Percentiles rank a stretch among this genome's conserved stretches.
Evolutionary conservation across 345 rosid species (phyloP).

Genomic region (Cardamine chenopodiifolia): DNA sequence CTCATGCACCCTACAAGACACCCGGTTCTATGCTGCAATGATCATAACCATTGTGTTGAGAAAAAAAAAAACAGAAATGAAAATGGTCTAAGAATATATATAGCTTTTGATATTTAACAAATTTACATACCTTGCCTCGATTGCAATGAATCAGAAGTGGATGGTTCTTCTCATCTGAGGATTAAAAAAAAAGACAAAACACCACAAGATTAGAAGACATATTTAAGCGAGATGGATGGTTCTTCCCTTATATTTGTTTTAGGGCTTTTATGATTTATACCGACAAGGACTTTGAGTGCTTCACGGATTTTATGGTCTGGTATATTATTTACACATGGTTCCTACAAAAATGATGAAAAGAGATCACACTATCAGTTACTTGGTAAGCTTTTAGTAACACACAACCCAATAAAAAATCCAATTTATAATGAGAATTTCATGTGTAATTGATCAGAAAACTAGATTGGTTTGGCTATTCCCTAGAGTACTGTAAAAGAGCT

Average conservation of each 20-base stretch:
- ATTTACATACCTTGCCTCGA: constrained; percentile 77
- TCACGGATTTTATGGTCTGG: constrained; percentile 78
- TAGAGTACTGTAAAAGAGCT: not conserved
- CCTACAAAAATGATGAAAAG: constrained; percentile 52
- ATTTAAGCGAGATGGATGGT: constrained; percentile 1
- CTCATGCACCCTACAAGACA: constrained; percentile 94
- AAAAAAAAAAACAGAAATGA: constrained; percentile 2
- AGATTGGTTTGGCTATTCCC: constrained; percentile 8
- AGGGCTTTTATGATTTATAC: constrained; percentile 50
- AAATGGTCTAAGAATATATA: not conserved
- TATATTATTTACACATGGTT: constrained; percentile 77
- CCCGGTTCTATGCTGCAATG: constrained; percentile 89
- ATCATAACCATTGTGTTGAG: constrained; percentile 4
- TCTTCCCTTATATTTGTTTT: not conserved
- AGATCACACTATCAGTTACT: not conserved
- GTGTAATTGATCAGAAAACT: constrained; percentile 1
- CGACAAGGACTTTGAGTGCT: constrained; percentile 85
- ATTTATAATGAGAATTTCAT: not conserved
- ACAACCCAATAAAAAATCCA: not conserved
- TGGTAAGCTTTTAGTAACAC: constrained; percentile 12
- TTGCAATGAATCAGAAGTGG: constrained; percentile 92
- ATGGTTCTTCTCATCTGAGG: constrained; percentile 82
- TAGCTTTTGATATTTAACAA: not conserved
- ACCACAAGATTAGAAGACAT: not conserved
- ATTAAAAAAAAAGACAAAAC: not conserved